Evolutionary conservation across 371 early-diverging fungal species (phyloP), one percentile per base, ranked within the genome.

Genomic region (Sanchytrium tribonematis): DNA sequence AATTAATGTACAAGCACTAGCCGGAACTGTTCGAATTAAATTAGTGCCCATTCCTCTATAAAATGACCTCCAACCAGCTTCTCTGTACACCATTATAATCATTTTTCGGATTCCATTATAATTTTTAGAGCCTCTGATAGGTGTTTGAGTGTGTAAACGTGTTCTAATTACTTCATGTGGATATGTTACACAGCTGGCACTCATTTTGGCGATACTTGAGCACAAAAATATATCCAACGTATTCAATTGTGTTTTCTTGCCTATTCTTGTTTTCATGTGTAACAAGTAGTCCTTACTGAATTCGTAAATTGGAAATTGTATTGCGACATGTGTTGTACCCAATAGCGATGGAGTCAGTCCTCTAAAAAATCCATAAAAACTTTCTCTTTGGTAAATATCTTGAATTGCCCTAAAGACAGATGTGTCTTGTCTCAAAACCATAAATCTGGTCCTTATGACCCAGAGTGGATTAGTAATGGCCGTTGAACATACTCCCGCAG

Each of bases 221-320:
- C 94, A 88, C 31, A 86, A 71, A 28, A 93, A 77, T 69, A 94
- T 83, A 27, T 77, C 12, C 1, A 30, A 17, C 1, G 1, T 31
- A 28, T 5, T 17, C 66, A 29, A 31, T 30, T 66, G 65, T 31
- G 0, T 67, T 73, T 31, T 69, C 28, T 29, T 31, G 1, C 28
- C 70, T 32, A 16, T 66, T 27, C 1, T 28, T 32, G 28, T 48
- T 30, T 29, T 67, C 16, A 1, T 5, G 5, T 17, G 30, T 67
- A 29, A 16, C 31, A 73, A 72, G 17, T 28, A 22, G 17, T 17
- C 68, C n/a, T 17, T 28, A n/a, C 30, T 73, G 72, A n/a, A 79
- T 77, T 96, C 97, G 78, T 96, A 96, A 30, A 93, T 77, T 31
- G 94, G 93, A 73, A 96, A 97, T 74, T 93, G 93, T 2, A 97